A percentile compares a stretch with the other conserved stretches of the same genome.
phyloP scores from a whole-genome alignment of 1,139 yeast genomes.

The Petasospora fabianii region DNA sequence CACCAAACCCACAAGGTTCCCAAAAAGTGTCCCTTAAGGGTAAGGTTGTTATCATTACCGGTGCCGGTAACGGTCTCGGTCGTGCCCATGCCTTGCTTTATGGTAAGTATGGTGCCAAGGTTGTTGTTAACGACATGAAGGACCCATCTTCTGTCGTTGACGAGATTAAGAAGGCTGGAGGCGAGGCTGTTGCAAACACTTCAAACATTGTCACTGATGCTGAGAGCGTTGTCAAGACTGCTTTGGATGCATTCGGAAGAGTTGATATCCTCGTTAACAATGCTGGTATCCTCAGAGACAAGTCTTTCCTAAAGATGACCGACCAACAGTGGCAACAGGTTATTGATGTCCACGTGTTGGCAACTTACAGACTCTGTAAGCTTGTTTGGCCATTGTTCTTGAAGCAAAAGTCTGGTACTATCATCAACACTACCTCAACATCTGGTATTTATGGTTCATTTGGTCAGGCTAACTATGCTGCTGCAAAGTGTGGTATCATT shows the following conservation, averaged over 20 bases:
- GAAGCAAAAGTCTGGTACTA: constrained; percentile 75
- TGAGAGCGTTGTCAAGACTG: constrained; percentile 73
- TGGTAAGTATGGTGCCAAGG: constrained; percentile 92
- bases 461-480: constrained; percentile 94
- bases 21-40: constrained; percentile 62
- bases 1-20: constrained; percentile 49
- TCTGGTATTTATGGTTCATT: constrained; percentile 97
- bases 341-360: constrained; percentile 75
- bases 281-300: constrained; percentile 93
- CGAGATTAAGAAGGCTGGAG: constrained; percentile 75
- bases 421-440: constrained; percentile 88
- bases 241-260: constrained; percentile 72
- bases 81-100: constrained; percentile 81
- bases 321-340: constrained; percentile 84
- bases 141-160: constrained; percentile 72
- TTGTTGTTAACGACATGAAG: constrained; percentile 87
- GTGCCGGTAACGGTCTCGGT: constrained; percentile 96
- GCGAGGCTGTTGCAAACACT: constrained; percentile 76
- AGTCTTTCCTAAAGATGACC: constrained; percentile 80
- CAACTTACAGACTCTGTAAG: constrained; percentile 78
- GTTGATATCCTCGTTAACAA: constrained; percentile 82
- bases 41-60: constrained; percentile 89
- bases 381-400: constrained; percentile 91
- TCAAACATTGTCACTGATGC: constrained; percentile 83
- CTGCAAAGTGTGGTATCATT: constrained; percentile 87